Conservation (phyloP, 2,329 filamentous ascomycete species). For the Lasiodiplodia hormozganensis region DNA sequence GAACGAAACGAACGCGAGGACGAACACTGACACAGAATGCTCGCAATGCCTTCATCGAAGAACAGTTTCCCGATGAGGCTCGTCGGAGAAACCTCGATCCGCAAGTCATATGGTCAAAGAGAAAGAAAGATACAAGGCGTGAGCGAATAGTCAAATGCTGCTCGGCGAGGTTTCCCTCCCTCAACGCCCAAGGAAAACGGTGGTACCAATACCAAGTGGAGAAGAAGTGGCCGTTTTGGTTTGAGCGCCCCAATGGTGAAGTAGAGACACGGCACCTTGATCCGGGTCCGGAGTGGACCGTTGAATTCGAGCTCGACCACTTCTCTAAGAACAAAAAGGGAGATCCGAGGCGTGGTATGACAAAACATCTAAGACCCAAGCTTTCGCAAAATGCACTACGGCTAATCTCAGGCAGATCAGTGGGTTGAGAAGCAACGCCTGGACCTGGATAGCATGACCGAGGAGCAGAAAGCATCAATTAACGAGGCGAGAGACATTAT, state of each 20-base stretch:
- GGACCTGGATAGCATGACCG: background rate
- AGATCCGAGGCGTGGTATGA: background rate
- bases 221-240: conserved; percentile 2
- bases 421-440: background rate
- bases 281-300: background rate
- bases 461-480: background rate
- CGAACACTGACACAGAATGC: background rate
- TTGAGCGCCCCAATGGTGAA: background rate
- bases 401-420: background rate
- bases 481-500: background rate
- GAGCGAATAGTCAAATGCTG: background rate
- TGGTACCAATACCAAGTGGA: conserved; percentile 4
- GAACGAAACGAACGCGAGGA: background rate
- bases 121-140: background rate
- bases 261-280: background rate
- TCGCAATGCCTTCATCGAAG: background rate
- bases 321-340: background rate
- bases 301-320: background rate
- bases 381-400: background rate
- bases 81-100: background rate
- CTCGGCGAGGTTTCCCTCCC: background rate
- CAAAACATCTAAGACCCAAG: background rate
- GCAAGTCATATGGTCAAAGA: background rate
- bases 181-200: background rate
- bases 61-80: background rate